Evolutionary conservation across 257 asterid genomes (phyloP).

Genomic region (Knoxia roxburghii): DNA sequence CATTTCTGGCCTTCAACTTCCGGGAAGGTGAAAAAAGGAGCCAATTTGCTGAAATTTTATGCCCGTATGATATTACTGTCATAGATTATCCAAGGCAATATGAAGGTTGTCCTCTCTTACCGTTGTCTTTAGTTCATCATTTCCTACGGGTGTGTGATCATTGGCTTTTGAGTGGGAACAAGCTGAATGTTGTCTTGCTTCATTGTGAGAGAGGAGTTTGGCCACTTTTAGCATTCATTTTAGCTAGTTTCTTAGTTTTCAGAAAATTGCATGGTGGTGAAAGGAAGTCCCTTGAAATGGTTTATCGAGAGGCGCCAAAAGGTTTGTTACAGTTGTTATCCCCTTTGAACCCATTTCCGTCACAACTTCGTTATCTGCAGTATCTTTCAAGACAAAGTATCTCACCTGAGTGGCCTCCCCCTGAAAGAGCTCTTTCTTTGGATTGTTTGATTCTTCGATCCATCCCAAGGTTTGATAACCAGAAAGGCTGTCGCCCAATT

Average conservation of each 20-base stretch:
- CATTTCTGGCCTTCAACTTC: constrained; percentile 89
- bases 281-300: constrained; percentile 79
- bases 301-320: constrained; percentile 88
- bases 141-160: constrained; percentile 88
- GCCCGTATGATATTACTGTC: constrained; percentile 81
- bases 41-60: constrained; percentile 79
- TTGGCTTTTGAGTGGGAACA: constrained; percentile 76
- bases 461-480: constrained; percentile 79
- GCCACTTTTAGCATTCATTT: constrained; percentile 76
- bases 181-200: constrained; percentile 77
- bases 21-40: constrained; percentile 94
- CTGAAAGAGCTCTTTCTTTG: constrained; percentile 86
- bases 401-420: constrained; percentile 94
- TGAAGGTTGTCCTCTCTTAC: constrained; percentile 95
- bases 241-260: constrained; percentile 82
- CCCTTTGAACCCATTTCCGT: constrained; percentile 88
- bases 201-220: constrained; percentile 99
- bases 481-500: constrained; percentile 92
- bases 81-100: constrained; percentile 97
- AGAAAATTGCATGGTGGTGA: constrained; percentile 81
- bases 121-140: constrained; percentile 79
- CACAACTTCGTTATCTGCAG: constrained; percentile 93
- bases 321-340: constrained; percentile 86
- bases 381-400: constrained; percentile 85
- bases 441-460: constrained; percentile 91